Conservation (phyloP, 108 stramenopile genomes). For the Licmophora abbreviata region DNA sequence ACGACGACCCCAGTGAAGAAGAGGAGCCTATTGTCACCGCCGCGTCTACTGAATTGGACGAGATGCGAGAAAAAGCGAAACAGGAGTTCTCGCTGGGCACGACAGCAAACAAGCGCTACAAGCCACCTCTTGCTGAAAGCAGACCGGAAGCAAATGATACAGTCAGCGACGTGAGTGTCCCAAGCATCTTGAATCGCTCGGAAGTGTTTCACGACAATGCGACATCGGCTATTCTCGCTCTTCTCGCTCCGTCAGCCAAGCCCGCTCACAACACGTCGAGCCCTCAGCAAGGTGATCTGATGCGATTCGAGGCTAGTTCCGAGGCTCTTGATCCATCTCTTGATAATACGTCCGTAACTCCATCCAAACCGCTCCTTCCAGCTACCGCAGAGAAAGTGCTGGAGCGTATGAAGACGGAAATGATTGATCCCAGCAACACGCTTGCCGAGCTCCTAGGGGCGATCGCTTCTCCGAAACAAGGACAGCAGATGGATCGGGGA, state of each 20-base stretch:
- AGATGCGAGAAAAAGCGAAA: constrained; percentile 10
- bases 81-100: constrained; percentile 22
- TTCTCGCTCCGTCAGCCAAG: no score
- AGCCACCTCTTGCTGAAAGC: constrained; percentile 1
- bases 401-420: constrained; percentile 27
- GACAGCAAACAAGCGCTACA: constrained; percentile 23
- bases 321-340: constrained; percentile 4
- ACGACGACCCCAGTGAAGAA: constrained; percentile 8
- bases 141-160: not conserved
- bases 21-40: constrained; percentile 10
- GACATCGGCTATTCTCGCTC: constrained; percentile 32
- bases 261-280: no score
- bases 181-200: constrained; percentile 15
- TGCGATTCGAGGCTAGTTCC: constrained; percentile 22
- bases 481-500: constrained; percentile 31
- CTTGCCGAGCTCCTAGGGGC: constrained; percentile 36
- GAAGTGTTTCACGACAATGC: constrained; percentile 55
- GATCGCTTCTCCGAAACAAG: constrained; percentile 28
- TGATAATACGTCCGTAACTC: not conserved
- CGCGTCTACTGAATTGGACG: constrained; percentile 8
- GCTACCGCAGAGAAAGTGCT: constrained; percentile 12
- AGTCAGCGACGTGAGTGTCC: not conserved
- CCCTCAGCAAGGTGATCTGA: constrained; percentile 10
- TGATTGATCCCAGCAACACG: constrained; percentile 48
- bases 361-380: constrained; percentile 7